Evolutionary conservation across 768 basidiomycete species (phyloP).

Genomic region (Tricholoma matsutake): DNA sequence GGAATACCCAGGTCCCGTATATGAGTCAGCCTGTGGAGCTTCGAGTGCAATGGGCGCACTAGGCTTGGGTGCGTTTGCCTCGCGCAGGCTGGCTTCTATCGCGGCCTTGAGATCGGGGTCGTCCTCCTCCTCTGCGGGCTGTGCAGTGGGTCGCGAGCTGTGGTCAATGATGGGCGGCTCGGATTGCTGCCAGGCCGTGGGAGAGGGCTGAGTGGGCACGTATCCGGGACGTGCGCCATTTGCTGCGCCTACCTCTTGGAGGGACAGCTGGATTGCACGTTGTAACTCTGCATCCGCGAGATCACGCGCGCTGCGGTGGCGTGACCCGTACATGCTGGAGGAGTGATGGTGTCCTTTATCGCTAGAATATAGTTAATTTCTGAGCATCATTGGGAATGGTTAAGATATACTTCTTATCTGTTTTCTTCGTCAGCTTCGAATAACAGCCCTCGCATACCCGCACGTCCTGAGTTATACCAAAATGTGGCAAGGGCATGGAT

Average conservation of each 20-base stretch:
- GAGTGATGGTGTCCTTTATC: constrained; percentile 54
- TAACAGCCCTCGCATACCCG: constrained; percentile 92
- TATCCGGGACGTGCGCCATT: constrained; percentile 60
- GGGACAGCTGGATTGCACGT: constrained; percentile 87
- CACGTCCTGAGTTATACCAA: constrained; percentile 89
- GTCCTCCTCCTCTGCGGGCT: constrained; percentile 56
- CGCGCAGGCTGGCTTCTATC: constrained; percentile 92
- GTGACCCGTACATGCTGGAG: constrained; percentile 49
- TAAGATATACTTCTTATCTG: constrained; percentile 48
- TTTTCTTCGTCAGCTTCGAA: constrained; percentile 68
- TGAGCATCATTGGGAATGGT: not conserved
- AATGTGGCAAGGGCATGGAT: constrained; percentile 81
- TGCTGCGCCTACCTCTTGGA: constrained; percentile 68
- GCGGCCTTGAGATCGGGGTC: constrained; percentile 92
- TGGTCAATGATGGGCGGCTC: constrained; percentile 71
- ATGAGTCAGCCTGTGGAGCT: constrained; percentile 36
- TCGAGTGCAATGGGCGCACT: constrained; percentile 71
- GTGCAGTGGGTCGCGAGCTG: constrained; percentile 38
- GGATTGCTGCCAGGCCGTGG: constrained; percentile 55
- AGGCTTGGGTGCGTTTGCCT: constrained; percentile 72
- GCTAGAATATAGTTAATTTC: constrained; percentile 18
- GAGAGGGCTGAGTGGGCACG: constrained; percentile 58
- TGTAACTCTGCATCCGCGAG: constrained; percentile 85
- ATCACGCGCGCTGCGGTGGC: constrained; percentile 57
- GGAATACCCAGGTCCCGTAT: constrained; percentile 37